A percentile compares a stretch with the other conserved stretches of the same genome.
Evolutionary conservation across 2,329 filamentous ascomycete species (phyloP).

Genomic region (Tricladium varicosporioides): DNA sequence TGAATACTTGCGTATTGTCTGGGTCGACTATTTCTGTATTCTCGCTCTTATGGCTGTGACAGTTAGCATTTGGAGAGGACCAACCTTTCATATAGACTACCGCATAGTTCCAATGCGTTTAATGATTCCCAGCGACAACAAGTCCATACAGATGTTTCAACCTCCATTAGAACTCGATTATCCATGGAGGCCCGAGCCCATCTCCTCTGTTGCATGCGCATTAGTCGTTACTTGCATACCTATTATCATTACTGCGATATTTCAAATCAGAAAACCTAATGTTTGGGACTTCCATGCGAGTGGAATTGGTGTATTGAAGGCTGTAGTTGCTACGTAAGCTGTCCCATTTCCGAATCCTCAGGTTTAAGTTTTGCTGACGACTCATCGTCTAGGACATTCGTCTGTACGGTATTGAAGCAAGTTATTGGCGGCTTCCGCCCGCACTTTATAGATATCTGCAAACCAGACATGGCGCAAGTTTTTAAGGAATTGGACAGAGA

Average conservation of each 20-base stretch:
- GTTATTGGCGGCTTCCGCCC: conserved; percentile 69
- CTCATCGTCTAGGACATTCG: conserved; percentile 51
- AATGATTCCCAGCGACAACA: background rate
- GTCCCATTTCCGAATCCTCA: background rate
- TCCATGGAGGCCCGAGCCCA: conserved; percentile 15
- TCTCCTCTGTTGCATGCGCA: conserved; percentile 67
- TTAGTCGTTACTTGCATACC: conserved; percentile 62
- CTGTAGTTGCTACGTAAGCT: conserved; percentile 21
- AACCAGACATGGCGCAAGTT: conserved; percentile 46
- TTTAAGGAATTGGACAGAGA: conserved; percentile 59
- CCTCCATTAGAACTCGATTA: conserved; percentile 18
- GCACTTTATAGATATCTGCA: conserved; percentile 67
- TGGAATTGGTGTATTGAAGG: conserved; percentile 18
- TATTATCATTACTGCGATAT: conserved; percentile 58
- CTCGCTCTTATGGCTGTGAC: conserved; percentile 7
- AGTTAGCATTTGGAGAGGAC: conserved; percentile 16
- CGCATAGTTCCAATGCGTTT: conserved; percentile 16
- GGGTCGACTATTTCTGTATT: conserved; percentile 14
- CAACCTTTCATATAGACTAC: conserved; percentile 18
- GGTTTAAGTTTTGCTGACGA: background rate
- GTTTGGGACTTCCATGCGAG: conserved; percentile 54
- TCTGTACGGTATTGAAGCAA: conserved; percentile 72
- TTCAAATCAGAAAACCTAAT: conserved; percentile 63
- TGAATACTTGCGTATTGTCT: conserved; percentile 1
- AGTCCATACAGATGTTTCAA: background rate